Percentiles rank a stretch among this genome's conserved stretches.
phyloP scores from a whole-genome alignment of 2,329 filamentous ascomycete genomes.

The Sarocladium oryzae region DNA sequence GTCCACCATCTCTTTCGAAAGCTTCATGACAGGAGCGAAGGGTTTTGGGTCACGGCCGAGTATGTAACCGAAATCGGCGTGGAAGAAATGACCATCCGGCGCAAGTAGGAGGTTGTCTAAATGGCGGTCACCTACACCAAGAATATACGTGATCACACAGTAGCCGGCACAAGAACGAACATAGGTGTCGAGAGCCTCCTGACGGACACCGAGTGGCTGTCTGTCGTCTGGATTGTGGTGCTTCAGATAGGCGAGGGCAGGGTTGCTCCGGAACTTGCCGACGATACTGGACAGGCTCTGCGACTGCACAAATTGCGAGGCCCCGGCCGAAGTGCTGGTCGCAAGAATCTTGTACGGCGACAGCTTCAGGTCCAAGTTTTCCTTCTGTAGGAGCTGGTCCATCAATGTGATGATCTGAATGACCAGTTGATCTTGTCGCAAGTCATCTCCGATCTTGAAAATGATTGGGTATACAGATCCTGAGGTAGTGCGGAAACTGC shows the following conservation, averaged over 20 bases:
- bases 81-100: slow-evolving; percentile 92
- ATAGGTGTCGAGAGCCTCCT: slow-evolving; percentile 91
- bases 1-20: slow-evolving; percentile 97
- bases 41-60: slow-evolving; percentile 95
- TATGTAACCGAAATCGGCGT: slow-evolving; percentile 97
- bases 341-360: slow-evolving; percentile 95
- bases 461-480: slow-evolving; percentile 82
- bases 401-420: slow-evolving; percentile 97
- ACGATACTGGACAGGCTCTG: slow-evolving; percentile 77
- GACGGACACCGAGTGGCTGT: slow-evolving; percentile 77
- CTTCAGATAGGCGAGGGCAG: slow-evolving; percentile 75
- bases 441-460: slow-evolving; percentile 95
- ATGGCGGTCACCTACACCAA: slow-evolving; percentile 93
- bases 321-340: slow-evolving; percentile 81
- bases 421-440: slow-evolving; percentile 93
- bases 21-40: slow-evolving; percentile 94
- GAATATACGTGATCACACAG: slow-evolving; percentile 95
- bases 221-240: slow-evolving; percentile 82
- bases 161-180: slow-evolving; percentile 95
- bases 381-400: slow-evolving; percentile 91
- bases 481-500: slow-evolving; percentile 77
- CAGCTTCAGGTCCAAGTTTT: slow-evolving; percentile 91
- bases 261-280: slow-evolving; percentile 68
- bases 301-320: slow-evolving; percentile 89
- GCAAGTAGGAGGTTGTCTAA: slow-evolving; percentile 90